Evolutionary conservation across 2,329 filamentous ascomycete genomes (phyloP).

Genomic region (Phaeosphaeriaceae sp.): DNA sequence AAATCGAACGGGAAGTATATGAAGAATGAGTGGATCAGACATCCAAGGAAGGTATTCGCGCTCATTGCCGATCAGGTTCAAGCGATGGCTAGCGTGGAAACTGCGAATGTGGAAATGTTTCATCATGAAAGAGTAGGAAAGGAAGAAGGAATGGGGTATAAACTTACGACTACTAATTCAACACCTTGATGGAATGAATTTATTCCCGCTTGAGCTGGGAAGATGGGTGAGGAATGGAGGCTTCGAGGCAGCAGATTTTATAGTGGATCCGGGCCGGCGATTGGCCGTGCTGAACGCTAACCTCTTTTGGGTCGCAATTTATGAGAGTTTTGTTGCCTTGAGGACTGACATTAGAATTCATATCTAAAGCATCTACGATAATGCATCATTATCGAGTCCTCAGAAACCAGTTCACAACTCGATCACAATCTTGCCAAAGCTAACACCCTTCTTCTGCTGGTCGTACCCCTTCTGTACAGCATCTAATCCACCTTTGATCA

Average conservation of each 20-base stretch:
- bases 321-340: too few species aligned
- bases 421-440: slow-evolving; percentile 44
- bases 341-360: too few species aligned
- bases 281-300: too few species aligned
- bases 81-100: slow-evolving; percentile 79
- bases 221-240: too few species aligned
- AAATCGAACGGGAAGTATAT: slow-evolving; percentile 6
- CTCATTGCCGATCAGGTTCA: slow-evolving; percentile 74
- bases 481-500: slow-evolving; percentile 38
- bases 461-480: slow-evolving; percentile 36
- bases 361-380: too few species aligned
- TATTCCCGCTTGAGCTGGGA: too few species aligned
- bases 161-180: slow-evolving; percentile 35
- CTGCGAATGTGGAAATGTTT: slow-evolving; percentile 83
- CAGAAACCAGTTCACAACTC: slow-evolving; percentile 15
- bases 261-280: too few species aligned
- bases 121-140: slow-evolving; percentile 62
- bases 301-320: too few species aligned
- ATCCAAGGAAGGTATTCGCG: slow-evolving; percentile 74
- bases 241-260: too few species aligned
- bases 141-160: slow-evolving; percentile 12
- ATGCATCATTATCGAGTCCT: too few species aligned
- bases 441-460: slow-evolving; percentile 39
- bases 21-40: slow-evolving; percentile 60
- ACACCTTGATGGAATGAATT: too few species aligned